A percentile compares a stretch with the other conserved stretches of the same genome.
Conservation (phyloP, 768 basidiomycete species). For the Mycena galopus region DNA sequence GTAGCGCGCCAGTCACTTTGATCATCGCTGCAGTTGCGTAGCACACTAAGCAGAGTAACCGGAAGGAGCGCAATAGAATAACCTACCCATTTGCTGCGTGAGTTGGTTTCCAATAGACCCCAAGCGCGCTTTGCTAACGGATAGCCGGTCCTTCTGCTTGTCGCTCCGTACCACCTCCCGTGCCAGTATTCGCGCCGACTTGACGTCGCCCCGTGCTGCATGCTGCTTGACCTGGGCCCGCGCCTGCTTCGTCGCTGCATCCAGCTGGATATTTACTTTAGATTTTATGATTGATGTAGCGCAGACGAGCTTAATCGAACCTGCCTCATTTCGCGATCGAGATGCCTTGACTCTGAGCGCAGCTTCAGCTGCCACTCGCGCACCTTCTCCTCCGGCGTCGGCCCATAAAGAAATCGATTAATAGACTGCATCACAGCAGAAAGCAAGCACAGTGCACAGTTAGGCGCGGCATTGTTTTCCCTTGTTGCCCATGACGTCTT, state of each 20-base stretch:
- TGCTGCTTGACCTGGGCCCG: constrained; percentile 88
- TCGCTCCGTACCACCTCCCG: constrained; percentile 94
- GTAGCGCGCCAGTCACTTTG: constrained; percentile 97
- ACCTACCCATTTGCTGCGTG: constrained; percentile 90
- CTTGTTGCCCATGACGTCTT: constrained; percentile 18
- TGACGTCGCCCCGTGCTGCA: constrained; percentile 91
- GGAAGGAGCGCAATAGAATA: not conserved
- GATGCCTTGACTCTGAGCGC: constrained; percentile 80
- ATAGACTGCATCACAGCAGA: constrained; percentile 78
- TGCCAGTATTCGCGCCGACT: constrained; percentile 93
- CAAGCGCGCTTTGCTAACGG: constrained; percentile 92
- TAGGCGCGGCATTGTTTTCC: constrained; percentile 7
- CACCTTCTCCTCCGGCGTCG: constrained; percentile 94
- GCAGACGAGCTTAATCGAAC: constrained; percentile 59
- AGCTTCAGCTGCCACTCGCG: constrained; percentile 92
- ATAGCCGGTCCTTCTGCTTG: constrained; percentile 93
- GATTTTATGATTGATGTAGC: constrained; percentile 22
- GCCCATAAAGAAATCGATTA: constrained; percentile 95
- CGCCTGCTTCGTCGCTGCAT: constrained; percentile 84
- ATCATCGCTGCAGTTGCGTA: constrained; percentile 77
- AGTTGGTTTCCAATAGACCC: constrained; percentile 93
- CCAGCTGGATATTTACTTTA: constrained; percentile 67
- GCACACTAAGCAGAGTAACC: not conserved
- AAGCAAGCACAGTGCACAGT: no score
- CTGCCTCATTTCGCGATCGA: constrained; percentile 97